Evolutionary conservation across 148 eudicot genomes (phyloP).

Genomic region (Euryodendron excelsum): DNA sequence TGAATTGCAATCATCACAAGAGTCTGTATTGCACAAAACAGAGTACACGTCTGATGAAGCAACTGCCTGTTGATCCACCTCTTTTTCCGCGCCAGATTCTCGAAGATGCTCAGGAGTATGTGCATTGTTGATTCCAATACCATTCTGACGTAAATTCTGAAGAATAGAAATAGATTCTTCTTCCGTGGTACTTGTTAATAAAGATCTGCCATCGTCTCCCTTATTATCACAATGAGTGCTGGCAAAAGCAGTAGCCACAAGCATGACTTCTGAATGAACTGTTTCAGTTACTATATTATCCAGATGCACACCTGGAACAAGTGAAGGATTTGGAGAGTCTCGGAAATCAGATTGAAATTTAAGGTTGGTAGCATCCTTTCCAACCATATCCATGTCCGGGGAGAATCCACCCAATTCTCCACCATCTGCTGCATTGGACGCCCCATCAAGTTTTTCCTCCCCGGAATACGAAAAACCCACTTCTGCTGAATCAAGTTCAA

Average conservation of each 20-base stretch:
- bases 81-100: constrained; percentile 22
- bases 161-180: constrained; percentile 21
- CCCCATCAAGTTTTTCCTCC: constrained; percentile 21
- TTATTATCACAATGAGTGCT: constrained; percentile 16
- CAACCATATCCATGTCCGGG: not conserved
- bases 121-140: constrained; percentile 21
- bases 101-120: not conserved
- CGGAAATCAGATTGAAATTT: constrained; percentile 12
- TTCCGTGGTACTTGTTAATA: constrained; percentile 10
- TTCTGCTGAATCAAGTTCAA: constrained; percentile 25
- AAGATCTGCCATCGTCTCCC: constrained; percentile 22
- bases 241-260: constrained; percentile 23
- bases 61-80: constrained; percentile 24
- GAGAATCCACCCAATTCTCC: constrained; percentile 17
- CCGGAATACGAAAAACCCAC: constrained; percentile 16
- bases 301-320: constrained; percentile 13
- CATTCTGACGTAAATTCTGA: constrained; percentile 28
- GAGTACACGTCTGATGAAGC: constrained; percentile 22
- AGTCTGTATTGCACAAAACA: constrained; percentile 7
- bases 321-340: constrained; percentile 21
- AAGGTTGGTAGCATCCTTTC: constrained; percentile 19
- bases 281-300: constrained; percentile 26
- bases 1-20: constrained; percentile 23
- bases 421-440: constrained; percentile 13
- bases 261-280: constrained; percentile 18